These are phyloP conservation scores for Astrothelium subdiscretum DNA, from an alignment of 495 filamentous ascomycete species.

Conservation along the genomic window DNA sequence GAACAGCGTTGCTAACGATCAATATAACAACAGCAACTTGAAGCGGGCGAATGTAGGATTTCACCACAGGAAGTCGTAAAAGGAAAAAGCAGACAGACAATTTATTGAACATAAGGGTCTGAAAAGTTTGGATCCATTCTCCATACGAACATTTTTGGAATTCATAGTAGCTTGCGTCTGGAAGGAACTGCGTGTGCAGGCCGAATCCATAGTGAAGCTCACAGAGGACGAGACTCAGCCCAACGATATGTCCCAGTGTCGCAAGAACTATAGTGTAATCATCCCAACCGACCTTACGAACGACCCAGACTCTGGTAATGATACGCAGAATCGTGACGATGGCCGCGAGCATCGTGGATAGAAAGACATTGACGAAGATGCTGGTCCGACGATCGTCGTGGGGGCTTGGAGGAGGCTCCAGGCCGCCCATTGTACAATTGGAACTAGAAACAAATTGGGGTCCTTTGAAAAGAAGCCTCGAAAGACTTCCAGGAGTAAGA, in stretches of 20 bases:
- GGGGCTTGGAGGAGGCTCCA: background rate
- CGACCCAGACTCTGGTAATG: background rate
- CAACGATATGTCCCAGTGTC: background rate
- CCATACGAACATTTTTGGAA: background rate
- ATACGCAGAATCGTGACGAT: background rate
- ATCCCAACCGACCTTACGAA: background rate
- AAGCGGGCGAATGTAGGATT: background rate
- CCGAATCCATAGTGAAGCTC: background rate
- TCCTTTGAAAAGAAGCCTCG: too few relatives aligned
- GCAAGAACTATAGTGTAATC: background rate
- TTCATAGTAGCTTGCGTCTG: background rate
- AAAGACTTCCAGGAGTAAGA: too few relatives aligned
- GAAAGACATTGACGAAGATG: background rate
- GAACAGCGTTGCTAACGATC: background rate
- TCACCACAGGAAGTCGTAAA: constrained; percentile 58
- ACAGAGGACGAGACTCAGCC: background rate
- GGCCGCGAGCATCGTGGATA: background rate
- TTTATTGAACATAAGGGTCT: constrained; percentile 39
- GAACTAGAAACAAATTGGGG: too few relatives aligned
- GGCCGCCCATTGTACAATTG: background rate
- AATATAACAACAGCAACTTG: background rate
- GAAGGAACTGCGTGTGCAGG: background rate
- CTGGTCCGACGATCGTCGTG: background rate
- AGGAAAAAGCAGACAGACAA: constrained; percentile 68
- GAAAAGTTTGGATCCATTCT: background rate